Base-by-base conservation (phyloP, 768 basidiomycete genomes). In the Tylopilus plumbeoviolaceoides region DNA sequence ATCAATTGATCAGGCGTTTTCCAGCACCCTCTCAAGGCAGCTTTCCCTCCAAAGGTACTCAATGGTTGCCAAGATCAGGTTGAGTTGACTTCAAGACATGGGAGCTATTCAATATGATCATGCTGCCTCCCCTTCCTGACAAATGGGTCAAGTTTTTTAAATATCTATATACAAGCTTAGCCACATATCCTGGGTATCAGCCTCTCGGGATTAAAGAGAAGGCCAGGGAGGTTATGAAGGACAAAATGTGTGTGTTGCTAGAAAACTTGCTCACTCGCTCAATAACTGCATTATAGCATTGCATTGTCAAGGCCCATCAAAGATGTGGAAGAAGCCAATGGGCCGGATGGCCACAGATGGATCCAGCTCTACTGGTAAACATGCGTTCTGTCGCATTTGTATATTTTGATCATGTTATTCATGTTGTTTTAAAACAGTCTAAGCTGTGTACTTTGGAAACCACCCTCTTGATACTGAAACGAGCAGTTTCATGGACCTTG, bases 291-390 rank as follows among this genome's bases (percentile, higher is more conserved):
- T 87, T 57, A 77, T 94, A 90, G 88, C 59, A 85, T 89, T 0
- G 89, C 90, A 4, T 78, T 85, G 2, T 73, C 78, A 27, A 80
- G 85, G 23, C 79, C 83, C 10, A 85, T 93, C 53, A 89, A 92
- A 64, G 81, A 82, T 41, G 84, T 92, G n/a, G 91, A 83, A 3
- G 63, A 75, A 39, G 91, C 81, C 25, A 89, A 84, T 57, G 87
- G 83, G 7, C 58, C 61, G 2, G 71, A 79, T 47, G 81, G 84
- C 0, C 75, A 79, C 30, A 75, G 89, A 31, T 91, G 89, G 88
- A 91, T 80, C 65, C 90, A 92, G 64, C 76, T 91, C 1, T 91
- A 92, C 66, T 89, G 89, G 87, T 85, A 47, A 53, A 71, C 59
- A 5, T 7, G 27, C 15, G 1, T 20, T 48, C 25, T 25, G 35